phyloP scores from a whole-genome alignment of 2,329 filamentous ascomycete species.

The Trichoderma koningii region DNA sequence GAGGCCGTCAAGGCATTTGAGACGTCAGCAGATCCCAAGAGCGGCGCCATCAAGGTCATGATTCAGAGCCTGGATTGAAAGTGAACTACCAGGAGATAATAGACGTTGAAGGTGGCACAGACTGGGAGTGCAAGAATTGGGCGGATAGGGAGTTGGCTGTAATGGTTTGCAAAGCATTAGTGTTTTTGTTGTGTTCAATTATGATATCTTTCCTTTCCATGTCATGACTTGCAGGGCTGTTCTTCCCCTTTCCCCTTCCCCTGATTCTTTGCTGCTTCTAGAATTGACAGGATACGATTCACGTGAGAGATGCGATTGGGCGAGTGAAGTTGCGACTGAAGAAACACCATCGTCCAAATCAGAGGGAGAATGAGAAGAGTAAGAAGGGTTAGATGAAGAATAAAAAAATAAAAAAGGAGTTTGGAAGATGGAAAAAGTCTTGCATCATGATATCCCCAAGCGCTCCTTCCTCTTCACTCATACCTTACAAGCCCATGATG shows the following conservation, averaged over 20 bases:
- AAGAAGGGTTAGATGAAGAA: too few relatives aligned
- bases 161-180: not conserved
- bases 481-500: too few relatives aligned
- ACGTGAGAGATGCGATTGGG: not conserved
- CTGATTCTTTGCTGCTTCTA: not conserved
- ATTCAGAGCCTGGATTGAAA: constrained; percentile 68
- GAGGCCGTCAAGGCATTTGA: constrained; percentile 88
- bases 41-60: constrained; percentile 96
- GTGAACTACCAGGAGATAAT: not conserved
- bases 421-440: not conserved
- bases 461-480: too few relatives aligned
- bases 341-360: too few relatives aligned
- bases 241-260: not conserved
- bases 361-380: not conserved
- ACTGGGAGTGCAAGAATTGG: not conserved
- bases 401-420: not conserved
- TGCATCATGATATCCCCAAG: not conserved
- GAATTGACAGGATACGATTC: not conserved
- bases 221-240: not conserved
- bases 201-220: not conserved
- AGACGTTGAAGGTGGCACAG: not conserved
- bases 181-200: not conserved
- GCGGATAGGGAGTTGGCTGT: not conserved
- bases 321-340: too few relatives aligned
- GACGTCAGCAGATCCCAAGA: constrained; percentile 83